Percentiles rank a stretch among this genome's conserved stretches.
phyloP scores from a whole-genome alignment of 1,284 basidiomycete genomes.

The Marasmius tenuissimus region DNA sequence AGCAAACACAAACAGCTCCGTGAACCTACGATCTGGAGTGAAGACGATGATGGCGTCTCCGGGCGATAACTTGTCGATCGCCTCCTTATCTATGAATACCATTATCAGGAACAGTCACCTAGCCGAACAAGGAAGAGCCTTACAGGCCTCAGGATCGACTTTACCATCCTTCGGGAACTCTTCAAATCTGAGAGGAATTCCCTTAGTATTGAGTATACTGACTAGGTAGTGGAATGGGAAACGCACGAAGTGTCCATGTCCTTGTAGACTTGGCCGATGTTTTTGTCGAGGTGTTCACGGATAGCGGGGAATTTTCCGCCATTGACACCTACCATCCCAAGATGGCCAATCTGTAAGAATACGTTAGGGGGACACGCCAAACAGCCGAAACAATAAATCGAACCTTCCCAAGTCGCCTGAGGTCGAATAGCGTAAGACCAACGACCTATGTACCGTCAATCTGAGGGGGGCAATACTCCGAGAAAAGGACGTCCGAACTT shows the following conservation, averaged over 20 bases:
- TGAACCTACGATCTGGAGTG: constrained; percentile 75
- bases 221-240: background rate
- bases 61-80: constrained; percentile 77
- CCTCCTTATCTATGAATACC: constrained; percentile 71
- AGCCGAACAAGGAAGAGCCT: constrained; percentile 26
- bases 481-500: constrained; percentile 24
- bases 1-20: background rate
- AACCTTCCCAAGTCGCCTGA: constrained; percentile 84
- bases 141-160: constrained; percentile 81
- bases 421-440: constrained; percentile 86
- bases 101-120: background rate
- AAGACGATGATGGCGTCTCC: constrained; percentile 90
- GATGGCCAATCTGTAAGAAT: constrained; percentile 54
- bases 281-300: constrained; percentile 77
- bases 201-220: background rate
- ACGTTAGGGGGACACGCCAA: constrained; percentile 1
- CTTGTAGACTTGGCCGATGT: constrained; percentile 83
- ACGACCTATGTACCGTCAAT: constrained; percentile 63
- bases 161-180: constrained; percentile 74
- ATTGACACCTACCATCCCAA: constrained; percentile 83
- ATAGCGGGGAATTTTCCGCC: constrained; percentile 87
- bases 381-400: background rate
- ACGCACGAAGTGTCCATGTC: constrained; percentile 81
- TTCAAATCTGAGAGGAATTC: constrained; percentile 58
- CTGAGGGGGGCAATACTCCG: constrained; percentile 8